These are phyloP conservation scores for Pseudogymnoascus sp. DNA, from an alignment of 2,329 filamentous ascomycete species.

Conservation along the genomic window DNA sequence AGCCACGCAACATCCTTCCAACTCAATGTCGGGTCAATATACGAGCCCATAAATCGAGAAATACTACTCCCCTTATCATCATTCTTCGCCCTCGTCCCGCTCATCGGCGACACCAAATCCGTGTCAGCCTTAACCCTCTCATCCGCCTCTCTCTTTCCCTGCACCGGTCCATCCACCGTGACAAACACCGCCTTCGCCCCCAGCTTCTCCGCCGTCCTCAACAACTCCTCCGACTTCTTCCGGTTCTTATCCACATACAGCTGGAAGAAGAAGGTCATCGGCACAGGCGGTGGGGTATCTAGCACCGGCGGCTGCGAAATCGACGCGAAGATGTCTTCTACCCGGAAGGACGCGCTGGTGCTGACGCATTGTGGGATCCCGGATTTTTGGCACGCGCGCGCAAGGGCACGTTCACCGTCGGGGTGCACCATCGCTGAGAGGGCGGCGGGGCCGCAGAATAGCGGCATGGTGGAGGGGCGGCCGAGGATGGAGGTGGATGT, in stretches of 20 bases:
- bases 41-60: conserved; percentile 46
- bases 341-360: conserved; percentile 52
- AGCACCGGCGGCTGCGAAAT: conserved; percentile 15
- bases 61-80: conserved; percentile 48
- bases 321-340: conserved; percentile 41
- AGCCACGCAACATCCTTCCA: conserved; percentile 63
- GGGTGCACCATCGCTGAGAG: conserved; percentile 57
- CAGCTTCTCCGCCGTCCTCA: conserved; percentile 37
- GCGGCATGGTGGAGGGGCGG: conserved; percentile 41
- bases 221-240: conserved; percentile 40
- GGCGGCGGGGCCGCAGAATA: conserved; percentile 57
- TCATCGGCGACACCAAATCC: conserved; percentile 40
- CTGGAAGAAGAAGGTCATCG: conserved; percentile 46
- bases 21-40: conserved; percentile 47
- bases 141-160: conserved; percentile 45
- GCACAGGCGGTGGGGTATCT: conserved; percentile 17
- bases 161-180: conserved; percentile 50
- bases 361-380: conserved; percentile 53
- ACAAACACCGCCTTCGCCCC: conserved; percentile 48
- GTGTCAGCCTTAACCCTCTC: conserved; percentile 40
- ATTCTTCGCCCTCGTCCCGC: conserved; percentile 40
- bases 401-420: conserved; percentile 54
- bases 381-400: conserved; percentile 40
- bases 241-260: conserved; percentile 54
- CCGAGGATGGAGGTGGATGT: conserved; percentile 48